phyloP scores from a whole-genome alignment of 2,329 filamentous ascomycete genomes.

The Calonectria multiphialidica region DNA sequence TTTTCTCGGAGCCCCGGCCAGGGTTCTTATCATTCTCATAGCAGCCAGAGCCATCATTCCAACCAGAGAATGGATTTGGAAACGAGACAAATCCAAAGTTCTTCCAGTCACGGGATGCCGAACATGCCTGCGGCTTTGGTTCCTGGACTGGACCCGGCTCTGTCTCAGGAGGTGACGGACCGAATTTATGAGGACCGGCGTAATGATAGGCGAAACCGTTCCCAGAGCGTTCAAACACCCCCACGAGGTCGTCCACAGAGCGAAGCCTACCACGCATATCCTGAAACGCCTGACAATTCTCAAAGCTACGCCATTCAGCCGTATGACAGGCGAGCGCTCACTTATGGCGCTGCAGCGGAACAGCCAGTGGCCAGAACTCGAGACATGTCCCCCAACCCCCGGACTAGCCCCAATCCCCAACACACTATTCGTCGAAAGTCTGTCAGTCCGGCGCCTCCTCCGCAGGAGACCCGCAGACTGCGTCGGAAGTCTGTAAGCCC shows the following conservation, averaged over 20 bases:
- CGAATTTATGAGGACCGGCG: slow-evolving; percentile 68
- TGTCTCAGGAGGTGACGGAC: slow-evolving; percentile 69
- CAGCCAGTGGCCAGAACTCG: slow-evolving; percentile 40
- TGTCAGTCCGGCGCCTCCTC: slow-evolving; percentile 52
- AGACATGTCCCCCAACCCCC: slow-evolving; percentile 53
- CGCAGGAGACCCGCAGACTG: slow-evolving; percentile 68
- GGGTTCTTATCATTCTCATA: slow-evolving; percentile 45
- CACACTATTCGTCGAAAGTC: slow-evolving; percentile 4
- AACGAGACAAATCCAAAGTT: slow-evolving; percentile 45
- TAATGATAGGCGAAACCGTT: slow-evolving; percentile 59
- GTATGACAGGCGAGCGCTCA: slow-evolving; percentile 57
- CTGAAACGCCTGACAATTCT: slow-evolving; percentile 39
- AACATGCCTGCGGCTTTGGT: slow-evolving; percentile 69
- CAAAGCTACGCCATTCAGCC: slow-evolving; percentile 53
- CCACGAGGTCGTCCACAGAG: slow-evolving; percentile 53
- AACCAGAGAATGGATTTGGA: slow-evolving; percentile 53
- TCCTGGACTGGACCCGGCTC: slow-evolving; percentile 68
- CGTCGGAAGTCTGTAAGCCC: slow-evolving; percentile 78
- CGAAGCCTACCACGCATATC: slow-evolving; percentile 42
- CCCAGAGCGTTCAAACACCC: slow-evolving; percentile 53
- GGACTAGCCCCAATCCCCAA: slow-evolving; percentile 51
- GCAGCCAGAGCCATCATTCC: slow-evolving; percentile 47
- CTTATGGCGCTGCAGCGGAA: slow-evolving; percentile 52
- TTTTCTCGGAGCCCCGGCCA: slow-evolving; percentile 49
- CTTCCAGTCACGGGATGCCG: slow-evolving; percentile 56